Conservation (phyloP, 768 basidiomycete genomes). For the Leucogyrophana mollusca region DNA sequence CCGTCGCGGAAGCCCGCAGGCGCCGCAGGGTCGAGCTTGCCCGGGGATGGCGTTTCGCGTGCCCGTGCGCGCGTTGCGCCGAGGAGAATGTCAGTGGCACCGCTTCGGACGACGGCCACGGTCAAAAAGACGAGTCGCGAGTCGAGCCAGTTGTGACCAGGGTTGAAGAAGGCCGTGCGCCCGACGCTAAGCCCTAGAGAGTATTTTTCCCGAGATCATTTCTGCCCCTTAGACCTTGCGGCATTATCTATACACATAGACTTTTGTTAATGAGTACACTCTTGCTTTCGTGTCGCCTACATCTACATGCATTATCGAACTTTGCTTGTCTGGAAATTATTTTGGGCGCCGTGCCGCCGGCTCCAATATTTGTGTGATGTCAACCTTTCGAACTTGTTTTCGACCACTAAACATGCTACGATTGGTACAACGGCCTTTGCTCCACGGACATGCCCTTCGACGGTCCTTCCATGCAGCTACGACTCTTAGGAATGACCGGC, state of each 20-base stretch:
- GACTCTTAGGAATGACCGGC: conserved; percentile 12
- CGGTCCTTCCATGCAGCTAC: conserved; percentile 3
- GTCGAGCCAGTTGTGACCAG: conserved; percentile 36
- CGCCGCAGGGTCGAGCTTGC: conserved; percentile 72
- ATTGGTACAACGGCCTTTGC: background rate
- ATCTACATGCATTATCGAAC: too few species aligned
- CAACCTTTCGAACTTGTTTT: too few species aligned
- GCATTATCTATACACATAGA: too few species aligned
- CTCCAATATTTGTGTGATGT: too few species aligned
- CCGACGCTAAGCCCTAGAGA: too few species aligned
- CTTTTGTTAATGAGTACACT: too few species aligned
- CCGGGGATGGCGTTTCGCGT: conserved; percentile 81
- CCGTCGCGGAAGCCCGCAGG: conserved; percentile 51
- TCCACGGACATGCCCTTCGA: background rate
- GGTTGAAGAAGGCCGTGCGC: conserved; percentile 15
- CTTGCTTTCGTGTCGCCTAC: too few species aligned
- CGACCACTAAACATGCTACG: background rate
- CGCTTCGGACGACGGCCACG: conserved; percentile 28
- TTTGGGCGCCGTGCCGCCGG: too few species aligned
- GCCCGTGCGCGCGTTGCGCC: conserved; percentile 63
- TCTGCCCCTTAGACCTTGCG: too few species aligned
- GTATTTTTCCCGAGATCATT: too few species aligned
- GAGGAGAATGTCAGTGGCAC: conserved; percentile 44
- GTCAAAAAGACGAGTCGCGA: conserved; percentile 50
- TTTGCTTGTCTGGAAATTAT: too few species aligned